phyloP scores from a whole-genome alignment of 2,329 filamentous ascomycete genomes.

The Neocucurbitaria cava region DNA sequence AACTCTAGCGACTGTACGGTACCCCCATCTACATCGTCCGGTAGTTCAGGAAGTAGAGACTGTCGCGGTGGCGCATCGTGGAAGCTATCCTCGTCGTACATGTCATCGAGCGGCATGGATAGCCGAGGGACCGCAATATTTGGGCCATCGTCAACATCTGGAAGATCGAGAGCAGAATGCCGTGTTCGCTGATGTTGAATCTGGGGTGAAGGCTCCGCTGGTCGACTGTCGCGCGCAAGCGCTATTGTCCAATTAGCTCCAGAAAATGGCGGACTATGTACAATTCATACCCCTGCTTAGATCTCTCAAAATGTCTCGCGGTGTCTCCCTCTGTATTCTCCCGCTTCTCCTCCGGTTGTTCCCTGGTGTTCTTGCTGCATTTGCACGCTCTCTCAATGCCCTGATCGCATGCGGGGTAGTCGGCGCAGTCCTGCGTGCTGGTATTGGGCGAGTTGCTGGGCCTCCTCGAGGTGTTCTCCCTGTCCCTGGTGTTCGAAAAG shows the following conservation, averaged over 20 bases:
- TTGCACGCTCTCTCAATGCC: conserved; percentile 60
- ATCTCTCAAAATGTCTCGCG: conserved; percentile 61
- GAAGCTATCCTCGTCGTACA: conserved; percentile 53
- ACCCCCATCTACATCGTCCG: conserved; percentile 46
- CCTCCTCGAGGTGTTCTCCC: conserved; percentile 44
- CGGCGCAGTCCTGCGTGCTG: conserved; percentile 51
- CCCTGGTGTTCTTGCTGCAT: conserved; percentile 59
- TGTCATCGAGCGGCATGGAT: conserved; percentile 52
- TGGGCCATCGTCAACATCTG: conserved; percentile 57
- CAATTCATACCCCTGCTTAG: conserved; percentile 57
- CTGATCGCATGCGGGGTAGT: conserved; percentile 64
- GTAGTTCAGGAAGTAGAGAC: conserved; percentile 44
- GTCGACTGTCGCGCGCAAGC: conserved; percentile 58
- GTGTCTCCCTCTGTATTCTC: conserved; percentile 60
- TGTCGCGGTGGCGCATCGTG: conserved; percentile 48
- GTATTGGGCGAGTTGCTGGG: conserved; percentile 41
- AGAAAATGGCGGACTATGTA: background rate
- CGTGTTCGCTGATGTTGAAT: conserved; percentile 34
- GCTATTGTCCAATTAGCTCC: conserved; percentile 39
- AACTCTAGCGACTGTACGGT: conserved; percentile 61
- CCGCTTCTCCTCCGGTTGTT: conserved; percentile 58
- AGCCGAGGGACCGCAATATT: conserved; percentile 50
- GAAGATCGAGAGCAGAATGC: conserved; percentile 48
- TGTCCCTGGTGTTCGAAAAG: conserved; percentile 44
- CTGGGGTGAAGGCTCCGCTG: conserved; percentile 57